A percentile compares a stretch with the other conserved stretches of the same genome.
Conservation (phyloP, 306 rosid species). For the Canavalia ensiformis region DNA sequence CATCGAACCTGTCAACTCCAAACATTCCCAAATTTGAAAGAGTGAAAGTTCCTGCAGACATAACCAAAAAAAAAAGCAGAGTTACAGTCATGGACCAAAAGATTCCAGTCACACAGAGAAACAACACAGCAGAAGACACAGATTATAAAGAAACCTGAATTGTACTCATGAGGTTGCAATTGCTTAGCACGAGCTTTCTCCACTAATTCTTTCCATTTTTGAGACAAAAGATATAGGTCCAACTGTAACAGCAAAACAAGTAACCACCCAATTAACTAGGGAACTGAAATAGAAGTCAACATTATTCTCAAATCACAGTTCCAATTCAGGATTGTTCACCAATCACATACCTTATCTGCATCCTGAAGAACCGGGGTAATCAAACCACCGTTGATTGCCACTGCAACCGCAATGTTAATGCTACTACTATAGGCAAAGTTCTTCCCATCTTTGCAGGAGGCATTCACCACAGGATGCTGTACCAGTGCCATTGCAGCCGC, state of each 20-base stretch:
- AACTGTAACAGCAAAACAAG: constrained; percentile 62
- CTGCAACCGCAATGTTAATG: constrained; percentile 85
- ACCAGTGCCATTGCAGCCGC: constrained; percentile 86
- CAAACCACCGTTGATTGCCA: constrained; percentile 85
- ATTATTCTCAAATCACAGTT: not conserved
- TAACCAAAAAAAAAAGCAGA: not conserved
- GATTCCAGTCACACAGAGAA: constrained; percentile 11
- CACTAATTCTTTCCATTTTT: constrained; percentile 92
- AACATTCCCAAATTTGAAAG: constrained; percentile 97
- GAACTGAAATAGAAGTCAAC: not conserved
- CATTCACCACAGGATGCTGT: constrained; percentile 85
- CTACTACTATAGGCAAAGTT: constrained; percentile 69
- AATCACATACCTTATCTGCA: constrained; percentile 79
- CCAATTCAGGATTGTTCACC: not conserved
- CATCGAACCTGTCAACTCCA: constrained; percentile 94
- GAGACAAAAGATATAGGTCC: constrained; percentile 88
- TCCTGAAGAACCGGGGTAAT: constrained; percentile 93
- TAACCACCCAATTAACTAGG: constrained; percentile 29
- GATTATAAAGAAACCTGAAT: constrained; percentile 62
- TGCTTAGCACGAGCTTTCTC: constrained; percentile 91
- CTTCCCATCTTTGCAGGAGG: constrained; percentile 84
- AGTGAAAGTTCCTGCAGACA: constrained; percentile 83
- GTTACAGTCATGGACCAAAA: constrained; percentile 16
- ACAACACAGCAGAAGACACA: constrained; percentile 28
- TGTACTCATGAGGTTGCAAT: constrained; percentile 91